These are phyloP conservation scores for Gillenia trifoliata DNA, from an alignment of 306 rosid genomes.

Conservation along the genomic window DNA sequence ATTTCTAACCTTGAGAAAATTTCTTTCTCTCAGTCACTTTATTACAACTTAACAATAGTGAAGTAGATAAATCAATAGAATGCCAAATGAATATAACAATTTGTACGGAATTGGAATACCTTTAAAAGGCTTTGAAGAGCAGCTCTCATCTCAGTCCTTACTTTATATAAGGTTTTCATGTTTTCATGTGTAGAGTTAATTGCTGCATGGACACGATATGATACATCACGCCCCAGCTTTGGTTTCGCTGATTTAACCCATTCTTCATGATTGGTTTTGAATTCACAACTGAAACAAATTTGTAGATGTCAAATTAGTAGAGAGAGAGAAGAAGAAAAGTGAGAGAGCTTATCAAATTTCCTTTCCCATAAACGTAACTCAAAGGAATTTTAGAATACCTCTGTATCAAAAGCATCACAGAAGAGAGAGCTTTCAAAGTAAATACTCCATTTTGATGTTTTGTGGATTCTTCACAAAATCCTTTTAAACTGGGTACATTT, in stretches of 20 bases:
- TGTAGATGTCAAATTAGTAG: neutral
- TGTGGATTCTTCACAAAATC: slow-evolving; percentile 35
- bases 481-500: slow-evolving; percentile 63
- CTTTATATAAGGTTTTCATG: slow-evolving; percentile 64
- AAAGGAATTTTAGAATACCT: slow-evolving; percentile 39
- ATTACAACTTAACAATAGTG: neutral
- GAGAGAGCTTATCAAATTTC: neutral
- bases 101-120: slow-evolving; percentile 33
- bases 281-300: slow-evolving; percentile 69
- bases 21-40: neutral
- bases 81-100: neutral
- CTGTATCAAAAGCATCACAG: slow-evolving; percentile 72
- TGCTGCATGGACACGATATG: slow-evolving; percentile 52
- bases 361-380: neutral
- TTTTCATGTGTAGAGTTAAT: slow-evolving; percentile 50
- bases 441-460: slow-evolving; percentile 50
- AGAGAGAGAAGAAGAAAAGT: neutral
- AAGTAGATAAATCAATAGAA: neutral
- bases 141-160: slow-evolving; percentile 74
- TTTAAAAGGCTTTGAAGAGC: slow-evolving; percentile 70
- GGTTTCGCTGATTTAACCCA: slow-evolving; percentile 76
- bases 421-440: slow-evolving; percentile 55
- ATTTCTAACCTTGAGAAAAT: neutral
- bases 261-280: slow-evolving; percentile 79
- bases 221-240: slow-evolving; percentile 48